These are phyloP conservation scores for Butyriboletus loyo DNA, from an alignment of 768 basidiomycete genomes.

Conservation along the genomic window DNA sequence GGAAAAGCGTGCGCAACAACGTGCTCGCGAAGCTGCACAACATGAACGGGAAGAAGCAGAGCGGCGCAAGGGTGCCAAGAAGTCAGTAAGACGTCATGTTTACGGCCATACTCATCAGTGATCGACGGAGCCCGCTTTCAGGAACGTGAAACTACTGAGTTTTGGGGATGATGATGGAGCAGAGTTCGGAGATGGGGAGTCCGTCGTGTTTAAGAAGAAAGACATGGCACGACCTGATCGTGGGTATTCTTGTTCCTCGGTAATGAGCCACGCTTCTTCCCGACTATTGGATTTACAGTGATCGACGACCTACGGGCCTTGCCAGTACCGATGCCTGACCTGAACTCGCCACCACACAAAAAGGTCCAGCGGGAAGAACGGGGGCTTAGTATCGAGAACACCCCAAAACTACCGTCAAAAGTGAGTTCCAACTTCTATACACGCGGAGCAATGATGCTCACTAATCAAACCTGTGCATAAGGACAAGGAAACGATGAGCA, in stretches of 20 bases:
- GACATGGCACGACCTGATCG: constrained; percentile 80
- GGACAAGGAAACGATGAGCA: constrained; percentile 22
- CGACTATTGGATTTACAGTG: constrained; percentile 17
- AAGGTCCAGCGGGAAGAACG: constrained; percentile 3
- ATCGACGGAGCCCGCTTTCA: constrained; percentile 28
- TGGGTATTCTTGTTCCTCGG: constrained; percentile 37
- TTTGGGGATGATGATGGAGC: constrained; percentile 75
- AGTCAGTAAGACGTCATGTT: constrained; percentile 47
- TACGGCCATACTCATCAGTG: background rate
- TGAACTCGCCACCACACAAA: constrained; percentile 2
- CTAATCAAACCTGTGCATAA: background rate
- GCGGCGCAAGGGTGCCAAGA: constrained; percentile 77
- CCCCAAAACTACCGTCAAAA: constrained; percentile 10
- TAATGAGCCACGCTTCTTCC: background rate
- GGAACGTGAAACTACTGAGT: constrained; percentile 86
- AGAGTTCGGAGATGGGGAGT: constrained; percentile 56
- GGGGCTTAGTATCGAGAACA: background rate
- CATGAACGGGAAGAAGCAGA: constrained; percentile 75
- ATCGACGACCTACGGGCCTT: constrained; percentile 13
- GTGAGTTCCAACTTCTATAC: constrained; percentile 5
- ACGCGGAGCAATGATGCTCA: background rate
- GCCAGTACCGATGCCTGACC: constrained; percentile 9
- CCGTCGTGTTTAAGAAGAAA: constrained; percentile 66
- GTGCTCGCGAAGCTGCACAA: constrained; percentile 72
- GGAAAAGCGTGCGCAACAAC: constrained; percentile 81